Conservation (phyloP, 2,329 filamentous ascomycete species). For the Microcyclospora pomicola region DNA sequence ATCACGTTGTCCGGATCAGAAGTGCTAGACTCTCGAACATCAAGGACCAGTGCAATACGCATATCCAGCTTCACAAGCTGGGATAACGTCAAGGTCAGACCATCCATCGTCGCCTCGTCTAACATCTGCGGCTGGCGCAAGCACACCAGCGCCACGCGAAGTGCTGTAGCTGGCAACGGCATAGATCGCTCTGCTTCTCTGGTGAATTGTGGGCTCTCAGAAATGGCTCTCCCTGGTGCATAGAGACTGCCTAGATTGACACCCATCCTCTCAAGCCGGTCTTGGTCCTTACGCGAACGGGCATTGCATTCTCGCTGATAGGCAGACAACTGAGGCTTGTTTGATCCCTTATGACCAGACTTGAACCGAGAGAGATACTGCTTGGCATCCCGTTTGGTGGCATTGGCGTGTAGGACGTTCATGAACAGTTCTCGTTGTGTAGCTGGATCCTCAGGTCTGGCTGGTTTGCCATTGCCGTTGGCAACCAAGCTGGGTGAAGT, state of each 20-base stretch:
- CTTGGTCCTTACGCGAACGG: slow-evolving; percentile 12
- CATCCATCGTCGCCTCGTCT: slow-evolving; percentile 53
- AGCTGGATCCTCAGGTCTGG: slow-evolving; percentile 9
- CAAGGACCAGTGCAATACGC: slow-evolving; percentile 67
- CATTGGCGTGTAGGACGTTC: slow-evolving; percentile 73
- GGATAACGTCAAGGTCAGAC: slow-evolving; percentile 68
- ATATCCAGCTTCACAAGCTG: slow-evolving; percentile 75
- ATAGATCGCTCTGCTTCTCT: slow-evolving; percentile 29
- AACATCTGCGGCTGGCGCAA: slow-evolving; percentile 60
- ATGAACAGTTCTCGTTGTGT: slow-evolving; percentile 55
- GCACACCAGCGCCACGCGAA: slow-evolving; percentile 78
- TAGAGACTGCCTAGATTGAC: slow-evolving; percentile 51
- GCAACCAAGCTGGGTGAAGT: slow-evolving; percentile 2
- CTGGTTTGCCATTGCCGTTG: slow-evolving; percentile 12
- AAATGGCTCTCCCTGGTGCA: slow-evolving; percentile 42
- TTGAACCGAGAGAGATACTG: slow-evolving; percentile 82
- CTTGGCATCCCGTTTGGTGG: slow-evolving; percentile 84
- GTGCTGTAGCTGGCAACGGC: slow-evolving; percentile 25
- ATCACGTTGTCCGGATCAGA: neutral
- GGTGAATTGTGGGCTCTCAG: slow-evolving; percentile 46
- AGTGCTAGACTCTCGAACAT: slow-evolving; percentile 25
- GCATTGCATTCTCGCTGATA: slow-evolving; percentile 12
- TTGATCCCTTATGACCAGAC: slow-evolving; percentile 26
- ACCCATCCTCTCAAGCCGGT: slow-evolving; percentile 29
- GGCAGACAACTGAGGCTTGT: slow-evolving; percentile 13